phyloP scores from a whole-genome alignment of 768 basidiomycete species.

The Xerocomus potaroensis region DNA sequence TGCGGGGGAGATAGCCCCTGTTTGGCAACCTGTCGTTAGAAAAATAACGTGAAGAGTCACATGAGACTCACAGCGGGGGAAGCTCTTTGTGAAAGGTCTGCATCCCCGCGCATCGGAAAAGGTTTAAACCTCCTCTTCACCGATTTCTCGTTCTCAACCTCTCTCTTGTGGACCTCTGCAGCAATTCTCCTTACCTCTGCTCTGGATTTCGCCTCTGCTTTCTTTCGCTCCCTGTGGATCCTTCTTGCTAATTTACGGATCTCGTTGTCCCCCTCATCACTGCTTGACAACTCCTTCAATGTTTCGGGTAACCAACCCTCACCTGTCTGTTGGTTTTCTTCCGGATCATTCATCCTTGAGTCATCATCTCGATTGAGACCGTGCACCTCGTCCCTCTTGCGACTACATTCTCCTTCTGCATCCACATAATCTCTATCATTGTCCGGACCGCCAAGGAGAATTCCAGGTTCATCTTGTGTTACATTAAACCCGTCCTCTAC shows the following conservation, averaged over 20 bases:
- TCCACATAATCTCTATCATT: conserved; percentile 28
- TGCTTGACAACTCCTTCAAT: conserved; percentile 36
- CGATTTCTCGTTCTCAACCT: conserved; percentile 11
- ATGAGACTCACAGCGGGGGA: conserved; percentile 12
- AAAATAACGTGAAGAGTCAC: not conserved
- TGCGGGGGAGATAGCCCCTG: conserved; percentile 6
- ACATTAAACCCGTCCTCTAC: conserved; percentile 29
- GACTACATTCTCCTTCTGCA: conserved; percentile 8
- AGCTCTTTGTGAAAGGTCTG: not conserved
- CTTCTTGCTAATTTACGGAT: conserved; percentile 32
- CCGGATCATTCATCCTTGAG: not conserved
- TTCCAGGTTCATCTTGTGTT: conserved; percentile 29
- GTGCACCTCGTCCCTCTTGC: conserved; percentile 7
- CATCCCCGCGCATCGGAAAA: conserved; percentile 22
- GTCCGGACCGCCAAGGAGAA: conserved; percentile 16
- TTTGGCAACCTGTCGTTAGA: not conserved
- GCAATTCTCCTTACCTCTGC: conserved; percentile 17
- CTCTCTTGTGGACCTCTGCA: conserved; percentile 11
- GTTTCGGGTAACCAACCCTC: conserved; percentile 32
- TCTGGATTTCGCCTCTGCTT: conserved; percentile 15
- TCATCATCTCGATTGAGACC: conserved; percentile 1
- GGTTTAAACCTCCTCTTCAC: conserved; percentile 18
- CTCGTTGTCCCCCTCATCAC: conserved; percentile 40
- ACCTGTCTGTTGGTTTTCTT: not conserved
- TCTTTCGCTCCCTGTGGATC: conserved; percentile 30